Base-by-base conservation (phyloP, 2,329 filamentous ascomycete species). In the Trichoderma sp. region DNA sequence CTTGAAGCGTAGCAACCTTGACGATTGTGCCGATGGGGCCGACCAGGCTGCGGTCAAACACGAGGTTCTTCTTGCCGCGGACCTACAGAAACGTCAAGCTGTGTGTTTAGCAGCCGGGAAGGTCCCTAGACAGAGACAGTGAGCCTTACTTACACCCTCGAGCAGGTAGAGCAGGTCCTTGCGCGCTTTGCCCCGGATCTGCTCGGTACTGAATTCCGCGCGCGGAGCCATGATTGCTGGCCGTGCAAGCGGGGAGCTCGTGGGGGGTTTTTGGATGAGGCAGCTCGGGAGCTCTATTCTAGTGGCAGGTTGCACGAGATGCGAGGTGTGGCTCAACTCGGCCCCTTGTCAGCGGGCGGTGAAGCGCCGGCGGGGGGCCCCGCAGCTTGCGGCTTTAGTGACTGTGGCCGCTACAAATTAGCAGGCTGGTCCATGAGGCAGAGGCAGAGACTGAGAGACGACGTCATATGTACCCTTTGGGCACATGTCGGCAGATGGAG, bases 41-140 rank as follows among this genome's bases (percentile, higher is more conserved):
- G 76, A 95, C 94, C 76, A 99, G 87, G 77, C 91, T 91, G 82
- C 92, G 93, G 81, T 98, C 95, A 79, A 99, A 92, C 67, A 99
- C 93, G 73, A 99, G 86, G 79, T 98, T 98, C 87, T 99, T 99
- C 89, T 98, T 99, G 76, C 97, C 97, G 80, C 95, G 93, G 75
- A 98, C 94, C 96, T 99, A 79, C 23, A 61, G 26, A 70, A 63
- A 47, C 68, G 59, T 64, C 72, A 58, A 68, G 73, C 20, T 71
- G 63, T 68, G 66, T 23, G 73, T 63, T 73, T 72, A 72, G 77
- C 70, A 73, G 73, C 72, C 32, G 15, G 20, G n/a, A 32, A 32
- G 55, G n/a, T 39, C 23, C 58, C 62, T 15, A 55, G 23, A 36
- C 12, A 39, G 70, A 74, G 70, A 74, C 57, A 83, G 81, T 73